Evolutionary conservation across 139 green algal genomes (phyloP).

Genomic region (Limnomonas spitsbergensis): DNA sequence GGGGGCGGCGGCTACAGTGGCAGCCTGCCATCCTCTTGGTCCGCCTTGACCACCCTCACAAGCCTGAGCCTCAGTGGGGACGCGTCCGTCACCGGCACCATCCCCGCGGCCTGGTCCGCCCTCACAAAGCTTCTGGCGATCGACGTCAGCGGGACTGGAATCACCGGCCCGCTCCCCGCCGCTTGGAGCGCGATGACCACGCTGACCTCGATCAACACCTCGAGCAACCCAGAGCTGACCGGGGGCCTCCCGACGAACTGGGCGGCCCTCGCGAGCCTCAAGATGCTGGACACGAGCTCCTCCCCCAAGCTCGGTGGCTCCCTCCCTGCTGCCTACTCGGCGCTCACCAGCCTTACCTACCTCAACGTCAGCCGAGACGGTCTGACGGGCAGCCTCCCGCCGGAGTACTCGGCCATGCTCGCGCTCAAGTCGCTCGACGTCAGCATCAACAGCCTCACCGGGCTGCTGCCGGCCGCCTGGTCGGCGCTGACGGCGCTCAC

Average conservation of each 20-base stretch:
- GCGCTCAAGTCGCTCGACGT: conserved; percentile 5
- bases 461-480: neutral
- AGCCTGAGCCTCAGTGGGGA: neutral
- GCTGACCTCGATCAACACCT: conserved; percentile 1
- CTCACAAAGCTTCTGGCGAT: neutral
- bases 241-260: neutral
- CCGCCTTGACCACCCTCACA: neutral
- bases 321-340: neutral
- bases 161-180: neutral
- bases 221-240: conserved; percentile 1
- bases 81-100: neutral
- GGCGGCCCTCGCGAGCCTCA: neutral
- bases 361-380: conserved; percentile 6
- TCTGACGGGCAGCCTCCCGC: neutral
- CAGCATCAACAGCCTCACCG: neutral
- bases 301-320: neutral
- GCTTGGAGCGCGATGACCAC: neutral
- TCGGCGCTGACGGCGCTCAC: neutral
- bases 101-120: neutral
- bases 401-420: neutral
- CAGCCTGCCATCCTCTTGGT: conserved; percentile 14
- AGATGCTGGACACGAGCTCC: neutral
- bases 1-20: conserved; percentile 4
- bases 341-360: neutral
- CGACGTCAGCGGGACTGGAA: conserved; percentile 2